Percentiles rank a stretch among this genome's conserved stretches.
Conservation (phyloP, 2,329 filamentous ascomycete genomes). For the Aspergillus ibericus region DNA sequence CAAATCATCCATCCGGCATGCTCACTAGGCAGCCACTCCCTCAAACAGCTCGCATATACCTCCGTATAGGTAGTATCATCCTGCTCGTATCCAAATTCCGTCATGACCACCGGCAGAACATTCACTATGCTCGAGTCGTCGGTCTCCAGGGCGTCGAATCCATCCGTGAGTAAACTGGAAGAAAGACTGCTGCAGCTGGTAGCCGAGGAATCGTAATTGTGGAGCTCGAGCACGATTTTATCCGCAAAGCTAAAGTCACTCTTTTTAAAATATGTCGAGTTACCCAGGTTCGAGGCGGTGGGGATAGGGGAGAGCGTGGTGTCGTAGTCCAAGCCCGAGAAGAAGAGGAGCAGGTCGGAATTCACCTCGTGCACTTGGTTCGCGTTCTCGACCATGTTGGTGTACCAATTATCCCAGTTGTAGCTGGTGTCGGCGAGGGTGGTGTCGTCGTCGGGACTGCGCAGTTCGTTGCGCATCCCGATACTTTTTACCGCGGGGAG, state of each 20-base stretch:
- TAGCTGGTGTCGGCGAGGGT: conserved; percentile 32
- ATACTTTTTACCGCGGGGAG: conserved; percentile 32
- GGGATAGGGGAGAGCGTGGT: conserved; percentile 41
- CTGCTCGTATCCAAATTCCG: conserved; percentile 52
- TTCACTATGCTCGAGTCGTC: conserved; percentile 33
- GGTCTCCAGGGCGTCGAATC: conserved; percentile 44
- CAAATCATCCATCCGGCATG: conserved; percentile 60
- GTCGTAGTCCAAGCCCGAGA: conserved; percentile 52
- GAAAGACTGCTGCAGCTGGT: conserved; percentile 40
- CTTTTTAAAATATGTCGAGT: conserved; percentile 39
- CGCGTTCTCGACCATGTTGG: conserved; percentile 44
- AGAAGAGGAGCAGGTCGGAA: conserved; percentile 47
- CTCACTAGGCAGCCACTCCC: conserved; percentile 49
- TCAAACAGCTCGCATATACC: conserved; percentile 56
- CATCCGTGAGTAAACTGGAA: conserved; percentile 37
- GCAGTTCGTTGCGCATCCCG: conserved; percentile 45
- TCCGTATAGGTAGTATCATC: conserved; percentile 48
- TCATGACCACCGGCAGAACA: conserved; percentile 43
- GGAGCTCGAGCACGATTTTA: conserved; percentile 51
- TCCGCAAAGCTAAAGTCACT: conserved; percentile 41
- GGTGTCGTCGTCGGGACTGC: conserved; percentile 22
- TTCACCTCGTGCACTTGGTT: conserved; percentile 46
- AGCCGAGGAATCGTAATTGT: conserved; percentile 48
- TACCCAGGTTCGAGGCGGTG: conserved; percentile 34
- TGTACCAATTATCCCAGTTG: conserved; percentile 50